phyloP scores from a whole-genome alignment of 108 stramenopile species.

The Nannochloropsis salina region DNA sequence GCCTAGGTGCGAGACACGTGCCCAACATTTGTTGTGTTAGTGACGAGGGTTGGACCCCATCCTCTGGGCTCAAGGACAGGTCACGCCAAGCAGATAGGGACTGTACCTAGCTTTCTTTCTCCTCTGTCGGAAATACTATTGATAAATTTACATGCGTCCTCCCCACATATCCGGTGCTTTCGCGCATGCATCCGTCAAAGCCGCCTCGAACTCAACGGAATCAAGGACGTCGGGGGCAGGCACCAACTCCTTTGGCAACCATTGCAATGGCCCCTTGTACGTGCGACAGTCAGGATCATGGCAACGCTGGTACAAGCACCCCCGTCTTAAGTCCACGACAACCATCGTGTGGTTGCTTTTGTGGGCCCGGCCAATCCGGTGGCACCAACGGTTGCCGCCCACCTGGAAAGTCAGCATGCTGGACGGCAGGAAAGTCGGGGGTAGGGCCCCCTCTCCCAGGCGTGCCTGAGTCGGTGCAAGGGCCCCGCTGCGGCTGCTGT shows the following conservation, averaged over 20 bases:
- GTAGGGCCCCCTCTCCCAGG: background rate
- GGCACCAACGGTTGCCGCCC: constrained; percentile 40
- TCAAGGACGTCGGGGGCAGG: background rate
- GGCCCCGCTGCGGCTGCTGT: background rate
- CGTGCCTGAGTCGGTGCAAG: background rate
- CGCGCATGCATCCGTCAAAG: background rate
- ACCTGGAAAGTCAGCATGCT: constrained; percentile 26
- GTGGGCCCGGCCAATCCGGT: constrained; percentile 40
- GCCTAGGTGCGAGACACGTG: too few relatives aligned
- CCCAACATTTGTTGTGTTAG: too few relatives aligned
- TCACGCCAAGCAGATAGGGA: too few relatives aligned
- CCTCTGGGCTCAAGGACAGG: too few relatives aligned
- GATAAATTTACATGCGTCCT: background rate
- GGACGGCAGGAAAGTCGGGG: background rate
- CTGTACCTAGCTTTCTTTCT: too few relatives aligned
- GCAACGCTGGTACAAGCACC: background rate
- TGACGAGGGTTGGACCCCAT: too few relatives aligned
- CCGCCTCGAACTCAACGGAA: background rate
- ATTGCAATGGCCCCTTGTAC: constrained; percentile 13
- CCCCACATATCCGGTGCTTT: background rate
- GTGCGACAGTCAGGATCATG: background rate
- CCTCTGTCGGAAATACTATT: too few relatives aligned
- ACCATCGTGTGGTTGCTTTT: constrained; percentile 37
- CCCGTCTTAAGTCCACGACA: constrained; percentile 26
- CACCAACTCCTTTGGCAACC: background rate